Conservation (phyloP, 805 yeast genomes). For the Metschnikowia kunwiensis region DNA sequence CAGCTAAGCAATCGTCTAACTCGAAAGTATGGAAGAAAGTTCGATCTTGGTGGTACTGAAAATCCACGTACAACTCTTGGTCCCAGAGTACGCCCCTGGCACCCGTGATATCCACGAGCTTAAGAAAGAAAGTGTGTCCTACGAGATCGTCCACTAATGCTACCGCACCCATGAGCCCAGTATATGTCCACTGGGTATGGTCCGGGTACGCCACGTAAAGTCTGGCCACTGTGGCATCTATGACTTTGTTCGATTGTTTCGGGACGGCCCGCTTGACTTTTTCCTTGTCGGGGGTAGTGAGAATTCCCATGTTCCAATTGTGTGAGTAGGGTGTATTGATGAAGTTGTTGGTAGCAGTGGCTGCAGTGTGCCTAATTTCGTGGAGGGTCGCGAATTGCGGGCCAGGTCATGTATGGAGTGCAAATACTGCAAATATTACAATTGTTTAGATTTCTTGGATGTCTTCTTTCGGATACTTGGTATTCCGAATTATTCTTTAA, state of each 20-base stretch:
- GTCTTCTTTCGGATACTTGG: too few species aligned
- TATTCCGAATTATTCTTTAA: too few species aligned
- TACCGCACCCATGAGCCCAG: conserved; percentile 87
- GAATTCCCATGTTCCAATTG: conserved; percentile 33
- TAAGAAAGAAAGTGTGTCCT: conserved; percentile 89
- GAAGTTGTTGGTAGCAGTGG: too few species aligned
- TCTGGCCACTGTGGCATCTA: conserved; percentile 88
- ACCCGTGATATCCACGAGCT: conserved; percentile 81
- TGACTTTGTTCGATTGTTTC: conserved; percentile 77
- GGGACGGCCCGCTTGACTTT: conserved; percentile 87
- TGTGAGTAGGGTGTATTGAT: too few species aligned
- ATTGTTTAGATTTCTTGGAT: too few species aligned
- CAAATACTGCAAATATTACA: too few species aligned
- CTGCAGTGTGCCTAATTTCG: too few species aligned
- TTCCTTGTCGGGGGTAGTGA: conserved; percentile 67
- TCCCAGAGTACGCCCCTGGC: conserved; percentile 93
- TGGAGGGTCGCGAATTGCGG: too few species aligned
- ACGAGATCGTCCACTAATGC: conserved; percentile 87
- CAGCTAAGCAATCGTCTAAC: conserved; percentile 83
- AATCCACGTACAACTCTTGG: conserved; percentile 86
- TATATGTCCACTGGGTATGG: conserved; percentile 74
- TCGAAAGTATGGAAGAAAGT: conserved; percentile 94
- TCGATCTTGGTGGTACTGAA: conserved; percentile 89
- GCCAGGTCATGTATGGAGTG: too few species aligned
- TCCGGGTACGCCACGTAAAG: conserved; percentile 89